Evolutionary conservation across 345 rosid genomes (phyloP).

Genomic region (Trapa incisa): DNA sequence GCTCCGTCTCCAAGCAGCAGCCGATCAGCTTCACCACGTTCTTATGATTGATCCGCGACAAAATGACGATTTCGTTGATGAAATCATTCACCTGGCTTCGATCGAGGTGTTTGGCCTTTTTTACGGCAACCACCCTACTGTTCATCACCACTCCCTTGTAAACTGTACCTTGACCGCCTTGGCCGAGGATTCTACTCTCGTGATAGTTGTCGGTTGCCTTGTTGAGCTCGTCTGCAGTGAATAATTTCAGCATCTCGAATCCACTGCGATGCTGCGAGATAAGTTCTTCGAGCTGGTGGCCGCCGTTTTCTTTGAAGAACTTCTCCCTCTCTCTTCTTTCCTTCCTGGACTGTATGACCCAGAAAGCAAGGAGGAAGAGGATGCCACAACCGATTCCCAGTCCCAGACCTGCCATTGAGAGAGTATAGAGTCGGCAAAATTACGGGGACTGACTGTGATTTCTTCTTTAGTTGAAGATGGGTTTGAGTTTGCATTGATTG

Average conservation of each 20-base stretch:
- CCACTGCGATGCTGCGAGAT: too few species aligned
- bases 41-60: slow-evolving; percentile 34
- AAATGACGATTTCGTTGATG: slow-evolving; percentile 35
- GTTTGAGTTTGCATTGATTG: too few species aligned
- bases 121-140: slow-evolving; percentile 25
- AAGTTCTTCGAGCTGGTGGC: too few species aligned
- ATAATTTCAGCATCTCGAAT: too few species aligned
- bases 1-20: slow-evolving; percentile 35
- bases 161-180: slow-evolving; percentile 32
- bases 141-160: slow-evolving; percentile 30
- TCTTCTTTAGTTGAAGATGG: too few species aligned
- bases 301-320: slow-evolving; percentile 4
- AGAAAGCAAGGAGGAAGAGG: neutral
- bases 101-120: slow-evolving; percentile 29
- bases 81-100: slow-evolving; percentile 31
- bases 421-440: too few species aligned
- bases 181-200: slow-evolving; percentile 23
- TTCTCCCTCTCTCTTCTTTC: slow-evolving; percentile 9
- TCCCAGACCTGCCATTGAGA: neutral
- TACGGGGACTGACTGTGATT: too few species aligned
- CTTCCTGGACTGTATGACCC: slow-evolving; percentile 6
- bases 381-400: neutral
- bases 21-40: slow-evolving; percentile 39
- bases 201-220: slow-evolving; percentile 30
- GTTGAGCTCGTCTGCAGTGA: slow-evolving; percentile 16